Evolutionary conservation across 2,329 filamentous ascomycete species (phyloP), one percentile per base, ranked within the genome.

Genomic region (Dothiorella sarmentorum): DNA sequence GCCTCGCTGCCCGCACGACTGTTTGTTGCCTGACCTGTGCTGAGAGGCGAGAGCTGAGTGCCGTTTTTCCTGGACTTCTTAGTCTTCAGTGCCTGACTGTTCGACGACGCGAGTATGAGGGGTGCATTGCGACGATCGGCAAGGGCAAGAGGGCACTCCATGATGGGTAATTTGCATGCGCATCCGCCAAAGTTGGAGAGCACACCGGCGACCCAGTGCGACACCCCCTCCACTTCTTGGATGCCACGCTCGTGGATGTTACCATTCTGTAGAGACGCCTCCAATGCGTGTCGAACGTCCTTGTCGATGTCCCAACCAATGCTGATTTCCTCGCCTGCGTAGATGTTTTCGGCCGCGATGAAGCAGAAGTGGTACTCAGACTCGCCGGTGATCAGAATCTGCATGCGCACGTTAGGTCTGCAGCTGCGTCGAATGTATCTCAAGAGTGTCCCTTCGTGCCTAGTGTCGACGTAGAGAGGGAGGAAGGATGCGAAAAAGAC

Each of bases 351-450:
- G 65, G 90, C 90, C 66, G 91, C 91, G 60, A 96, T 85, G 63
- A 97, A 87, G 83, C 93, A 97, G 72, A 97, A 96, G 69, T 94
- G 90, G 68, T 93, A 96, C 1, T 90, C 90, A 29, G 57, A 55
- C 27, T 55, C 57, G 38, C 43, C 47, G 18, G 57, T 53, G 47
- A 97, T 83, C 64, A 91, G 89, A 0, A 92, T 95, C 69, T 94
- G 92, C 66, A 97, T 79, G 29, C 84, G 82, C n/a, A 94, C 85
- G 68, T 97, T 99, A 1, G 94, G 90, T 61, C 84, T 85, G 76
- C 94, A 99, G 67, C 94, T 97, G 64, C 93, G 85, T 59, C 94
- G 85, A n/a, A 95, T 86, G 69, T 94, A 97, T 43, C 94, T 89
- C 59, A 94, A 86, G 33, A 85, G 78, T 4, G 90, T 96, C 20